A percentile compares a stretch with the other conserved stretches of the same genome.
Conservation (phyloP, 2,329 filamentous ascomycete genomes). For the Fonsecaea pugnacius region DNA sequence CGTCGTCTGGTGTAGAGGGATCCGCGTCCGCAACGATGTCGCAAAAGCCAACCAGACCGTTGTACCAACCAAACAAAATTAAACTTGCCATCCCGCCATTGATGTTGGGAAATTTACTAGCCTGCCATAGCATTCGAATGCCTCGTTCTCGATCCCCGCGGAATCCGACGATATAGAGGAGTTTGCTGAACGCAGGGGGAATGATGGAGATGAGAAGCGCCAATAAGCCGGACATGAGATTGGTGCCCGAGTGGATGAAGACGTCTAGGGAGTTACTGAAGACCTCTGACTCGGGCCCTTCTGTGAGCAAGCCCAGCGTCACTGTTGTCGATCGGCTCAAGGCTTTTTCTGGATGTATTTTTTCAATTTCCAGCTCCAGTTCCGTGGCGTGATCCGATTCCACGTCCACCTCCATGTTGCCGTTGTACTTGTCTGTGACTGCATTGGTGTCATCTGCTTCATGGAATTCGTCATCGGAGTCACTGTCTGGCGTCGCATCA, state of each 20-base stretch:
- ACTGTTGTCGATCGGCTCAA: slow-evolving; percentile 24
- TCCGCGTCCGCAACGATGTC: slow-evolving; percentile 72
- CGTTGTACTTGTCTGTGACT: slow-evolving; percentile 55
- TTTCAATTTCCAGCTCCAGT: slow-evolving; percentile 32
- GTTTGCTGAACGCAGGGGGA: slow-evolving; percentile 83
- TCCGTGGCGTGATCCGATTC: slow-evolving; percentile 36
- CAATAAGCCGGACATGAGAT: slow-evolving; percentile 86
- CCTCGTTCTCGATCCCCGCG: slow-evolving; percentile 83
- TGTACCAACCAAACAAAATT: slow-evolving; percentile 82
- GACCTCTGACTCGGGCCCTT: slow-evolving; percentile 64
- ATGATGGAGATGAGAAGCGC: slow-evolving; percentile 89
- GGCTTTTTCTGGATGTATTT: slow-evolving; percentile 28
- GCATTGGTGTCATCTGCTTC: slow-evolving; percentile 57
- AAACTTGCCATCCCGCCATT: slow-evolving; percentile 87
- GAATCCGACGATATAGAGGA: slow-evolving; percentile 89
- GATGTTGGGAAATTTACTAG: slow-evolving; percentile 81
- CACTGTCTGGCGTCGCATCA: slow-evolving; percentile 34
- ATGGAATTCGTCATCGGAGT: slow-evolving; percentile 59
- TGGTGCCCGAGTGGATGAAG: slow-evolving; percentile 86
- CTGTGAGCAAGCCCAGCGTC: slow-evolving; percentile 43
- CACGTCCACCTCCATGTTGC: slow-evolving; percentile 47
- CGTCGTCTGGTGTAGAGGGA: slow-evolving; percentile 59
- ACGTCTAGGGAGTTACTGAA: slow-evolving; percentile 78
- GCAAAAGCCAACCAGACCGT: slow-evolving; percentile 80
- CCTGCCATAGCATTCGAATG: slow-evolving; percentile 85